Base-by-base conservation (phyloP, 2,329 filamentous ascomycete genomes). In the Ceratocystis eucalypticola region DNA sequence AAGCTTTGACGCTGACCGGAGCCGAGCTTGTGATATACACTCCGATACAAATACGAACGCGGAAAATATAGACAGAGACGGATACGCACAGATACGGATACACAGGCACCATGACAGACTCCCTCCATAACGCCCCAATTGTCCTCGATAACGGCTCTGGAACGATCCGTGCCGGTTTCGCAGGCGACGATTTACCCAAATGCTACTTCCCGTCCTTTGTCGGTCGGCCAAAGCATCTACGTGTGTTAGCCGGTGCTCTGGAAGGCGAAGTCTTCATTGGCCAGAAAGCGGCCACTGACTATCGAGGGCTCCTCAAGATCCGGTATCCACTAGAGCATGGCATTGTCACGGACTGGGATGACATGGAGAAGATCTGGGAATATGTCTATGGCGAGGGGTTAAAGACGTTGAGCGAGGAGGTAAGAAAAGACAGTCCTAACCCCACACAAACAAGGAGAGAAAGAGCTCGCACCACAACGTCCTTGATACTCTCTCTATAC, bases 351-450 rank as follows among this genome's bases (percentile, higher is more conserved):
- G 91, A 99, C 77, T 99, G 94, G 94, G 94, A 97, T 74, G 94
- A 99, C 74, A 99, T 99, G 94, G 94, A 99, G 80, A 87, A 91
- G 79, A 99, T 99, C 77, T 99, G 94, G 94, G 89, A 95, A 73
- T 94, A 96, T 74, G 91, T 99, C 65, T 99, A 97, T 75, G 89
- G 89, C 67, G 93, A 96, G 74, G 94, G 95, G 70, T 77, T 99
- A 72, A 97, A 96, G 80, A 96, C 93, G 62, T 82, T 96, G 74
- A 96, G 92, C 76, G 94, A 99, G 82, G 94, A 99, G 83, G 89
- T 92, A 59, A 63, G 63, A 57, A n/a, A 53, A 8, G n/a, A n/a
- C 5, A n/a, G 48, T 12, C n/a, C n/a, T 25, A 22, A 1, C 10
- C 53, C 20, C 48, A 5, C 17, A 25, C 48, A 50, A 50, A 50